Conservation (phyloP, 2,329 filamentous ascomycete genomes). For the Paecilomyces sp. region DNA sequence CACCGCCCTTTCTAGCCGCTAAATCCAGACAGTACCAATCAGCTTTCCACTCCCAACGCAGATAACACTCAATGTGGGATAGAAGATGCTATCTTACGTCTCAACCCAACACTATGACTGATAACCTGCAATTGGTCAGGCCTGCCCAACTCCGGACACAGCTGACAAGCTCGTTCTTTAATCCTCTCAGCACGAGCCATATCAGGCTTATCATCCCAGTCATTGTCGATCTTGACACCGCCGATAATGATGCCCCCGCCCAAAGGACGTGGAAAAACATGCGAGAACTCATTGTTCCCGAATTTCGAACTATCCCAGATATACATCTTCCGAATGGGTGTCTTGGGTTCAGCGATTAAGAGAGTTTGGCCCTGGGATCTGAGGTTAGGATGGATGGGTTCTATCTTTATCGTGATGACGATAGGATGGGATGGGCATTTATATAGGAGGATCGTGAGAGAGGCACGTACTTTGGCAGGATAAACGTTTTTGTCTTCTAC, state of each 20-base stretch:
- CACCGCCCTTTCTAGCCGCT: conserved; percentile 2
- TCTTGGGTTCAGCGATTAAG: conserved; percentile 1
- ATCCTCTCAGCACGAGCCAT: conserved; percentile 2
- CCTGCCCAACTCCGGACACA: conserved; percentile 1
- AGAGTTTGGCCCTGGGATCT: neutral
- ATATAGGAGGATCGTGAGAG: too few relatives aligned
- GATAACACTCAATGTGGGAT: neutral
- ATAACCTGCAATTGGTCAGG: neutral
- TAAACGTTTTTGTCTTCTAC: conserved; percentile 1
- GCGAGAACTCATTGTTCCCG: conserved; percentile 1
- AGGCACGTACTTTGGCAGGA: conserved; percentile 1
- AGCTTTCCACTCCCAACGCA: neutral
- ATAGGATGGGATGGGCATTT: neutral
- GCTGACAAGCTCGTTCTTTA: conserved; percentile 1
- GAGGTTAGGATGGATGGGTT: neutral
- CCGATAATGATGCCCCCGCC: conserved; percentile 3
- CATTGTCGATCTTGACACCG: neutral
- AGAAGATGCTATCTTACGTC: neutral
- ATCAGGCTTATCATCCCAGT: conserved; percentile 1
- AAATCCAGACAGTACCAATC: neutral
- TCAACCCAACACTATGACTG: conserved; percentile 3
- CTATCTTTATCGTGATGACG: neutral
- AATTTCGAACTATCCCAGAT: neutral
- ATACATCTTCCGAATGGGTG: neutral
- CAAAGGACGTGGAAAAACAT: conserved; percentile 2